These are phyloP conservation scores for Francoa sonchifolia DNA, from an alignment of 441 rosid genomes.

Conservation along the genomic window DNA sequence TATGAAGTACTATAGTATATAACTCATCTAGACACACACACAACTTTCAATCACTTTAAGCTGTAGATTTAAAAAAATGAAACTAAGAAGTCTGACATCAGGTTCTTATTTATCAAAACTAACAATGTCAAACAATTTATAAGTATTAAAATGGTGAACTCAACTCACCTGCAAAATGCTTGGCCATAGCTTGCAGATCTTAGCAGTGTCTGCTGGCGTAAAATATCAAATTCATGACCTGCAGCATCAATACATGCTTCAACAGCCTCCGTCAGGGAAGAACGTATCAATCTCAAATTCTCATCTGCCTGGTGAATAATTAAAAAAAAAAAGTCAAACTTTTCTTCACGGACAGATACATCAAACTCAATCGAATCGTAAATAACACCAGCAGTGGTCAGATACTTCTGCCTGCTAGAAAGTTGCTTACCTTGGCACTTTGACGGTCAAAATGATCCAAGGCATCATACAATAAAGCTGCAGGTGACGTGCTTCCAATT, in stretches of 20 bases:
- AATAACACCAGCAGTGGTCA: too few relatives aligned
- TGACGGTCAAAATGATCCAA: constrained; percentile 94
- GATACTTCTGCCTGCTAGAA: too few relatives aligned
- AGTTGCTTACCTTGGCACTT: constrained; percentile 73
- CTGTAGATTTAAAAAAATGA: too few relatives aligned
- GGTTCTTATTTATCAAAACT: constrained; percentile 4
- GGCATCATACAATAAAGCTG: constrained; percentile 81
- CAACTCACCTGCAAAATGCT: constrained; percentile 86
- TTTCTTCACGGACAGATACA: neutral
- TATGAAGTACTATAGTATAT: too few relatives aligned
- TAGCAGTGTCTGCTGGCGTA: constrained; percentile 66
- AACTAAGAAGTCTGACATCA: too few relatives aligned
- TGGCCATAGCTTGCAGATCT: constrained; percentile 99
- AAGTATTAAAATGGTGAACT: constrained; percentile 10
- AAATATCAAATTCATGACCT: constrained; percentile 78
- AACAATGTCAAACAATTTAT: constrained; percentile 4
- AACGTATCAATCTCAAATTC: constrained; percentile 76
- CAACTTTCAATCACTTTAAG: neutral
- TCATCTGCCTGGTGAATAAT: constrained; percentile 81
- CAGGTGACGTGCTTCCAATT: constrained; percentile 95
- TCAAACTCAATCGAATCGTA: too few relatives aligned
- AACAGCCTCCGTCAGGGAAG: constrained; percentile 89
- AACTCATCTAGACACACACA: too few relatives aligned
- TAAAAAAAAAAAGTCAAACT: neutral
- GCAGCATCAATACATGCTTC: constrained; percentile 96